Conservation (phyloP, 176 grass and related monocot species). For the Themeda triandra region DNA sequence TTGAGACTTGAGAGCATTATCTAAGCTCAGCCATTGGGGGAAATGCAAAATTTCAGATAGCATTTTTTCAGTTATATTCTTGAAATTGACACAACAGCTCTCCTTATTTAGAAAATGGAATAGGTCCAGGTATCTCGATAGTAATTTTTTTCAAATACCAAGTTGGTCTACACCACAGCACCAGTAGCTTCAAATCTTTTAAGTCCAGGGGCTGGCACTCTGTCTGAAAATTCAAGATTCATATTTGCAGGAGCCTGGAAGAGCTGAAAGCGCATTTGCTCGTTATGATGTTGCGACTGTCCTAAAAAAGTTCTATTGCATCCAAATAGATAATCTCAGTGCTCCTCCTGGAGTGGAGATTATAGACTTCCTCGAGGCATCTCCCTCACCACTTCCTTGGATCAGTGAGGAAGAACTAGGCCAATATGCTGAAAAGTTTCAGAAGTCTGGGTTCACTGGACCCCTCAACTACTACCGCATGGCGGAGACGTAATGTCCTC, state of each 20-base stretch:
- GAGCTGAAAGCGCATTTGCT: slow-evolving; percentile 63
- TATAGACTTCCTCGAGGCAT: slow-evolving; percentile 49
- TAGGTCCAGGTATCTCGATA: neutral
- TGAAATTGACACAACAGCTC: neutral
- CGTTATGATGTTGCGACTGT: slow-evolving; percentile 38
- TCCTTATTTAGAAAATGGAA: neutral
- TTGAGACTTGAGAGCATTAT: neutral
- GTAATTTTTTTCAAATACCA: neutral
- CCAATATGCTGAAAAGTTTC: slow-evolving; percentile 55
- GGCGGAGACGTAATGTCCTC: slow-evolving; percentile 32
- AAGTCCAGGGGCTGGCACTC: neutral
- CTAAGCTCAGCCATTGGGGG: neutral
- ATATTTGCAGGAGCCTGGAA: slow-evolving; percentile 50
- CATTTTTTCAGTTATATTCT: neutral
- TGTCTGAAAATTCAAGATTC: neutral
- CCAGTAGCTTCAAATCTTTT: neutral
- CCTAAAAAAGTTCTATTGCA: slow-evolving; percentile 57
- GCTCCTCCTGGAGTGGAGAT: slow-evolving; percentile 65
- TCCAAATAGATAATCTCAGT: slow-evolving; percentile 26
- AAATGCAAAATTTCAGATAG: neutral
- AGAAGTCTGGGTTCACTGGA: slow-evolving; percentile 63
- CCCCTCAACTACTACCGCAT: slow-evolving; percentile 65
- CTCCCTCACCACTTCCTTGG: slow-evolving; percentile 45
- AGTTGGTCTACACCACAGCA: neutral
- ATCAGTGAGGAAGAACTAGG: slow-evolving; percentile 45